A percentile compares a stretch with the other conserved stretches of the same genome.
Evolutionary conservation across 208 protist species (phyloP).

Genomic region (Leishmania lainsoni): DNA sequence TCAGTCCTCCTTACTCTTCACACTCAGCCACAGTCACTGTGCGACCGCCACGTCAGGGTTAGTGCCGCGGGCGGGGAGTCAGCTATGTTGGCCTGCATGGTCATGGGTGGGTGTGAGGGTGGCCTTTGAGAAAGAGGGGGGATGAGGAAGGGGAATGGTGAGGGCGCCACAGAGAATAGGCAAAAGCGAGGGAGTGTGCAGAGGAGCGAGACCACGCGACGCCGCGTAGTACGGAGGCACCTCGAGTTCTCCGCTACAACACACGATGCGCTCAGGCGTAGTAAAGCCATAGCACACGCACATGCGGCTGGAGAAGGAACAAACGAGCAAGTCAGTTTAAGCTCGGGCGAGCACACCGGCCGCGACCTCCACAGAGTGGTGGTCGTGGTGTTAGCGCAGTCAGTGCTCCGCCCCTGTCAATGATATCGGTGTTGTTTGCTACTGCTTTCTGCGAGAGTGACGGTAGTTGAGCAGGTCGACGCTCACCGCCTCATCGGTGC

Average conservation of each 20-base stretch:
- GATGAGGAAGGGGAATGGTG: background rate
- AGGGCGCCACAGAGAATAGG: background rate
- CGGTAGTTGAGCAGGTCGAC: constrained; percentile 33
- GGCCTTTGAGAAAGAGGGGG: background rate
- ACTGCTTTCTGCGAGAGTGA: background rate
- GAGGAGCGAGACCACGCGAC: background rate
- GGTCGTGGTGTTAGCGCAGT: background rate
- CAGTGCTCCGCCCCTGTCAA: background rate
- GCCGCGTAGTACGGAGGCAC: background rate
- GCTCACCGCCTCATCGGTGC: background rate
- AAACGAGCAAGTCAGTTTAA: background rate
- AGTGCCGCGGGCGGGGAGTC: background rate
- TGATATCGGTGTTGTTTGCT: background rate
- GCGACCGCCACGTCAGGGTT: background rate
- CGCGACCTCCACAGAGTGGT: background rate
- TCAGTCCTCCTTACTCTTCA: background rate
- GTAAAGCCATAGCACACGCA: background rate
- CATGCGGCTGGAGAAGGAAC: background rate
- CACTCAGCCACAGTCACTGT: background rate
- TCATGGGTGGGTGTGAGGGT: background rate
- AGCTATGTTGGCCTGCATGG: background rate
- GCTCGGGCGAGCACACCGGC: background rate
- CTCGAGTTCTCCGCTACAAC: background rate
- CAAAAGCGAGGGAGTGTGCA: background rate
- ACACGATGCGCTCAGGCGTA: background rate